phyloP scores from a whole-genome alignment of 2,329 filamentous ascomycete genomes.

The Podosphaera fusca region DNA sequence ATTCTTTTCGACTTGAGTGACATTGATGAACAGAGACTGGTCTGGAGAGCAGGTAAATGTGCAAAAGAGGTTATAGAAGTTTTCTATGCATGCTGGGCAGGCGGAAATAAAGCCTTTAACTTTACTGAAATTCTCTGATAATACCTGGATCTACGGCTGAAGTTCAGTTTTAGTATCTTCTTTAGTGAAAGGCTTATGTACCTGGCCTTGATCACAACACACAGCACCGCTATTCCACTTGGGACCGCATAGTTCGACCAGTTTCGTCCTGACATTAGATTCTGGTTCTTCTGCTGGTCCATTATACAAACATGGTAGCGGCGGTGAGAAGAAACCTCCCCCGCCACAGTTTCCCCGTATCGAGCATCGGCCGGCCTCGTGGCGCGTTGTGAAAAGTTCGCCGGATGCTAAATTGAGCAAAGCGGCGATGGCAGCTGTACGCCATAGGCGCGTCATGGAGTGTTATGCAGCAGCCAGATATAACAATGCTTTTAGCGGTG shows the following conservation, averaged over 20 bases:
- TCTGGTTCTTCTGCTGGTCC: constrained; percentile 54
- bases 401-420: constrained; percentile 9
- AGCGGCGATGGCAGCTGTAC: constrained; percentile 6
- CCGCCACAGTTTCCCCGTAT: constrained; percentile 83
- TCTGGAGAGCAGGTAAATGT: constrained; percentile 96
- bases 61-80: constrained; percentile 97
- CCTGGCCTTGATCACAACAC: constrained; percentile 68
- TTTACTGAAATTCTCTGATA: constrained; percentile 66
- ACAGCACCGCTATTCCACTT: constrained; percentile 70
- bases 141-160: constrained; percentile 39
- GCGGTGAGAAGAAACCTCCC: constrained; percentile 68
- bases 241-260: constrained; percentile 66
- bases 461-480: not conserved
- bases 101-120: constrained; percentile 77
- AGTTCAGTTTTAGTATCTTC: not conserved
- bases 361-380: constrained; percentile 73
- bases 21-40: constrained; percentile 84
- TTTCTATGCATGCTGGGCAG: constrained; percentile 90
- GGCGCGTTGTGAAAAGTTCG: constrained; percentile 26
- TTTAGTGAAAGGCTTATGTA: constrained; percentile 14
- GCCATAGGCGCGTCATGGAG: constrained; percentile 3
- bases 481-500: too few species aligned
- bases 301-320: constrained; percentile 86
- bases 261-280: constrained; percentile 45
- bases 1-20: constrained; percentile 49